Evolutionary conservation across 148 eudicot species (phyloP), one percentile per base, ranked within the genome.

Genomic region (Mesembryanthemum crystallinum): DNA sequence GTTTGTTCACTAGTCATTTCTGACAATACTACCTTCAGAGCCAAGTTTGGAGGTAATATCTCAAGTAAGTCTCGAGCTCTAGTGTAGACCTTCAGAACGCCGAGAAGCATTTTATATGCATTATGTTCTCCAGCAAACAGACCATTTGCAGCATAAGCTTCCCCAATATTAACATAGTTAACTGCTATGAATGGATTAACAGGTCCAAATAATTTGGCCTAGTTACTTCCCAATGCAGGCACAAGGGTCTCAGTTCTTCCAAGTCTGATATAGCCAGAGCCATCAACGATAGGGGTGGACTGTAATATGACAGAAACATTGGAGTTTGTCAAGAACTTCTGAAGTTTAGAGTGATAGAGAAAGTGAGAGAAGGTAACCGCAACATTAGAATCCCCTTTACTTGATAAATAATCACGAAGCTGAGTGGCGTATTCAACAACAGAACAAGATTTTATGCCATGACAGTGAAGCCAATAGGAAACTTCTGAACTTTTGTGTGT

Each of bases 201-300:
- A 25, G 79, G 69, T 75, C 79, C 84, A 75, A 83, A 64, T 45
- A 85, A 58, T 75, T 78, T 59, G 12, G 12, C 81, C 86, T 86
- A 83, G 39, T 69, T 80, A 61, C 88, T 85, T 58, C 80, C 63
- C 0, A 69, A 49, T 55, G 84, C 76, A 37, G 77, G 80, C n/a
- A 85, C 82, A 11, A 85, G 73, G 11, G 72, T 78, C 32, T 52
- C 58, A 25, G 6, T 43, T 68, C 57, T 35, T 24, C 39, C 49
- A 2, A 4, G 17, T 18, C 80, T 75, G 43, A 78, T 49, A 63
- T 25, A 42, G 14, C 82, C 80, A 55, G 54, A 45, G 29, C 57
- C 80, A 72, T 81, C 84, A 67, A 84, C 74, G 51, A 81, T 59
- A 4, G 82, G 84, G 75, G 78, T 81, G 54, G 15, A 51, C 21